A percentile compares a stretch with the other conserved stretches of the same genome.
Conservation (phyloP, 2,329 filamentous ascomycete species). For the Clarireedia monteithiana region DNA sequence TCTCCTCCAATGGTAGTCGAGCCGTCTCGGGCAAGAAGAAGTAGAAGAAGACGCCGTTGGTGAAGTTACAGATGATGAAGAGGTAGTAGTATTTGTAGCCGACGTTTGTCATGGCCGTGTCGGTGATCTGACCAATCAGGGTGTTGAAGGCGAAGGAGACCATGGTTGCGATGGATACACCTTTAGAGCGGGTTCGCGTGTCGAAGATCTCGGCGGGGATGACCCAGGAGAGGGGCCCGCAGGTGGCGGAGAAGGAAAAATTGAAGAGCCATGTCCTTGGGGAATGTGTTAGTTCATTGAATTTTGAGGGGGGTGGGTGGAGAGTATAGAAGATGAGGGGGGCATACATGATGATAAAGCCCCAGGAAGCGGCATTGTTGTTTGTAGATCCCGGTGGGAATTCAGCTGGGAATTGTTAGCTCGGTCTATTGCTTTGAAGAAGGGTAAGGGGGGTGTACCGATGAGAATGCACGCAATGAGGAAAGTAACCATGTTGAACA, state of each 20-base stretch:
- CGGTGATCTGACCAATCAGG: slow-evolving; percentile 64
- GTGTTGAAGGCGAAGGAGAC: slow-evolving; percentile 68
- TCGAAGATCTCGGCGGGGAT: slow-evolving; percentile 61
- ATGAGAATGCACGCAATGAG: not conserved
- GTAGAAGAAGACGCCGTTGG: slow-evolving; percentile 62
- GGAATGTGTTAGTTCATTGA: not conserved
- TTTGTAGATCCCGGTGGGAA: slow-evolving; percentile 51
- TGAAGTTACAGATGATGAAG: slow-evolving; percentile 61
- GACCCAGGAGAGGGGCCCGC: slow-evolving; percentile 54
- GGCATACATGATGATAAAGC: slow-evolving; percentile 55
- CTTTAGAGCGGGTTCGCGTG: slow-evolving; percentile 65
- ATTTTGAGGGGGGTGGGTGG: not conserved
- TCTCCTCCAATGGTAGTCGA: slow-evolving; percentile 50
- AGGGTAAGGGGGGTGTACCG: not conserved
- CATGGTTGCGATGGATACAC: slow-evolving; percentile 69
- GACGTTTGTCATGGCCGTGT: slow-evolving; percentile 42
- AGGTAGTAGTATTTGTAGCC: slow-evolving; percentile 45
- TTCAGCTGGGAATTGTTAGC: slow-evolving; percentile 21
- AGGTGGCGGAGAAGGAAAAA: slow-evolving; percentile 64
- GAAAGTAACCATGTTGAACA: slow-evolving; percentile 48
- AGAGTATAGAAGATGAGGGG: not conserved
- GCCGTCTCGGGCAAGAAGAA: slow-evolving; percentile 58
- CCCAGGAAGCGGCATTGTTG: slow-evolving; percentile 53
- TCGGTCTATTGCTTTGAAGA: too few relatives aligned
- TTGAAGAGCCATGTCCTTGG: slow-evolving; percentile 69